Evolutionary conservation across 495 filamentous ascomycete genomes (phyloP), one percentile per base, ranked within the genome.

Genomic region (Xylaria cubensis): DNA sequence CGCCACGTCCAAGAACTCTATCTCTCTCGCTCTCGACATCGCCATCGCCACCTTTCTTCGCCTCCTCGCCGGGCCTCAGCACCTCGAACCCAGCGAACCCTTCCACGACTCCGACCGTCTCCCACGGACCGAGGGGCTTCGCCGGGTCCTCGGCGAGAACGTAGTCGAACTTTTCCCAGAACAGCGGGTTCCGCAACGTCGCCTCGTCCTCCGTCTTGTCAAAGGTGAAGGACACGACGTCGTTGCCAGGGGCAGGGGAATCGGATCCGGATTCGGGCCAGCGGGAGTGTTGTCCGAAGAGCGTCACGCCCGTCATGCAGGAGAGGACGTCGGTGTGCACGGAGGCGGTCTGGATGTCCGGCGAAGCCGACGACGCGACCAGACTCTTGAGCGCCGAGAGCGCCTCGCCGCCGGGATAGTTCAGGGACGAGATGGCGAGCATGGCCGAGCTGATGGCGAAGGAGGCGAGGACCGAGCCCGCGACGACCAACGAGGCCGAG

Each of bases 271-370:
- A 29, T 29, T 2, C 26, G 26, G 74, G 80, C 42, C 61, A 69
- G 69, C 73, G 50, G 41, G 74, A 74, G 53, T 79, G 74, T 73
- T 94, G 88, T 19, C 93, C 85, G 77, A 99, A 99, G 10, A 95
- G 88, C 0, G 95, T 97, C 15, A 97, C 89, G 62, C 96, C 96
- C 36, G 96, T 98, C 88, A 97, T 97, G 80, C 94, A 98, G 26
- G 92, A 90, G 5, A 96, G 82, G 42, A 96, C 96, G 69, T 95
- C 94, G 64, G 97, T 88, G 77, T 98, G 92, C 46, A 97, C 87
- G 26, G 82, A 74, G 17, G 84, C 78, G 21, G 76, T 72, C 48
- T 74, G 67, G 24, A 77, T 67, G 41, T 71, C 66, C 58, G 86
- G 82, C 32, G 58, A 61, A 10, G 32, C 34, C 48, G 71, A 72